Evolutionary conservation across 2,329 filamentous ascomycete genomes (phyloP).

Genomic region (Cytospora chrysosperma): DNA sequence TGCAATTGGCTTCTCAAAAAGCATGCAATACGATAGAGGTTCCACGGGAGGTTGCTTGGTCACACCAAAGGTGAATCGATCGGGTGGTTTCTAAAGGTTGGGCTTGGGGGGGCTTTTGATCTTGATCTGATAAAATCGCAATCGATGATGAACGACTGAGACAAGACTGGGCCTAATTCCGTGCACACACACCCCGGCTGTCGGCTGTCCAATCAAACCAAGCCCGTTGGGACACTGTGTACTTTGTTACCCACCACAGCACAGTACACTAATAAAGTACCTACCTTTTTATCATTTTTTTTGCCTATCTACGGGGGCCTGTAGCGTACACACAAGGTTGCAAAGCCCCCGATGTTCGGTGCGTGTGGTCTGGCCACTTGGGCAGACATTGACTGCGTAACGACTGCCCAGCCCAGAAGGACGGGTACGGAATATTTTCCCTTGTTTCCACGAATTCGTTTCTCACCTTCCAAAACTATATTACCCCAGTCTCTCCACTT

Average conservation of each 20-base stretch:
- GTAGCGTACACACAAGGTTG: background rate
- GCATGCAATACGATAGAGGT: background rate
- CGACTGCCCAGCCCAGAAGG: no score
- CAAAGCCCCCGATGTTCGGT: slow-evolving; percentile 5
- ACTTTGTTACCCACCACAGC: background rate
- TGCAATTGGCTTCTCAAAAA: background rate
- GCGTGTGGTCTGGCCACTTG: slow-evolving; percentile 4
- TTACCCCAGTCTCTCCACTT: background rate
- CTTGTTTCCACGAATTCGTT: background rate
- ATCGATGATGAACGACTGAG: background rate
- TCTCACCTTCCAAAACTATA: background rate
- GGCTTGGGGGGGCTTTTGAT: background rate
- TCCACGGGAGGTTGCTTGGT: background rate
- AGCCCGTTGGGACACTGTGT: background rate
- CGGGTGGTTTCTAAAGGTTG: background rate
- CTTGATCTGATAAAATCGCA: background rate
- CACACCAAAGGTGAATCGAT: background rate
- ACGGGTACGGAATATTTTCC: no score
- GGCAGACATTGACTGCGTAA: background rate
- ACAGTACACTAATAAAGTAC: background rate
- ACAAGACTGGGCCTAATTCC: background rate
- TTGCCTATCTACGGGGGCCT: no score
- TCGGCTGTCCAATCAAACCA: background rate
- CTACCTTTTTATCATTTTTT: no score
- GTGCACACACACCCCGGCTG: no score